Percentiles rank a stretch among this genome's conserved stretches.
phyloP scores from a whole-genome alignment of 805 yeast species.

The Suhomyces sp. region DNA sequence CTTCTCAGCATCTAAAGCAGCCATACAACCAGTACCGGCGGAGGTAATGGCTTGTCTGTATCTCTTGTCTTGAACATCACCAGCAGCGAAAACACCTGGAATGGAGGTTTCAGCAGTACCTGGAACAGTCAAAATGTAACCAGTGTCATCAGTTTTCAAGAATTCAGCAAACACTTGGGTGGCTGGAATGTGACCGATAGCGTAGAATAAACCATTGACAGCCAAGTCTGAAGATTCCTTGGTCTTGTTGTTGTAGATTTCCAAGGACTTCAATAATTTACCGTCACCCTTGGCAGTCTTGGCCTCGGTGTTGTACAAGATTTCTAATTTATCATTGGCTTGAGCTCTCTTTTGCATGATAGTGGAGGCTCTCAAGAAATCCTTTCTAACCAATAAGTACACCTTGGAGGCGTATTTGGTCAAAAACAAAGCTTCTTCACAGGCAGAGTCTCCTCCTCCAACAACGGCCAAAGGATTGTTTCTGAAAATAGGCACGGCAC shows the following conservation, averaged over 20 bases:
- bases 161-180: slow-evolving; percentile 77
- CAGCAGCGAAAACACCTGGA: slow-evolving; percentile 95
- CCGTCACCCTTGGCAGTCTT: slow-evolving; percentile 94
- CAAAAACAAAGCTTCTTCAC: slow-evolving; percentile 96
- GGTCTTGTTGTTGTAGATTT: slow-evolving; percentile 69
- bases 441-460: slow-evolving; percentile 99
- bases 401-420: slow-evolving; percentile 98
- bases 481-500: slow-evolving; percentile 98
- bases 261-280: slow-evolving; percentile 65
- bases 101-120: slow-evolving; percentile 86
- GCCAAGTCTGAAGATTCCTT: slow-evolving; percentile 65
- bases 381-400: slow-evolving; percentile 89
- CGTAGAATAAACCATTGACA: slow-evolving; percentile 93
- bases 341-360: slow-evolving; percentile 95
- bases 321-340: slow-evolving; percentile 84
- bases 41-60: slow-evolving; percentile 99
- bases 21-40: slow-evolving; percentile 99
- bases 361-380: slow-evolving; percentile 88
- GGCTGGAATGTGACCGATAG: slow-evolving; percentile 97
- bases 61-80: slow-evolving; percentile 96
- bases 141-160: slow-evolving; percentile 79
- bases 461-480: slow-evolving; percentile 96
- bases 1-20: slow-evolving; percentile 93
- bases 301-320: slow-evolving; percentile 82
- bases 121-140: slow-evolving; percentile 86